Base-by-base conservation (phyloP, 2,329 filamentous ascomycete genomes). In the Dothistroma pini region DNA sequence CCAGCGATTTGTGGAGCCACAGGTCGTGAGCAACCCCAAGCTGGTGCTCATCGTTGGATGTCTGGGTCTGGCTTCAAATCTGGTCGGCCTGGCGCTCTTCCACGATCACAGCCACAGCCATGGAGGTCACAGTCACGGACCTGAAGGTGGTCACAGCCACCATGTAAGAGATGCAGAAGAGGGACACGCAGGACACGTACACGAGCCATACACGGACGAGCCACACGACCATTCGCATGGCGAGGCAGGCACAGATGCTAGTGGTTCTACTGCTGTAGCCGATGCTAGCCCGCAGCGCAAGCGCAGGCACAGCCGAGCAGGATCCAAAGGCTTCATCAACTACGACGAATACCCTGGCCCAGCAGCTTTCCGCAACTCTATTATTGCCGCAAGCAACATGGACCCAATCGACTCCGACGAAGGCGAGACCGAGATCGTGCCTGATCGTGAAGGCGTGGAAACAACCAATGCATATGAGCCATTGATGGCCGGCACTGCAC, bases 21-120 rank as follows among this genome's bases (percentile, higher is more conserved):
- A 93, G 70, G 86, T 90, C 73, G 93, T 99, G 71, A 82, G 82
- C 55, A 91, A 96, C 71, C 93, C 95, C 1, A 84, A 89, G 69
- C 83, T 99, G 41, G 92, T 99, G 67, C 86, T 96, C 61, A 88
- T 95, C 65, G 95, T 99, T 56, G 95, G 95, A 47, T 92, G 84
- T 64, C 83, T 91, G 61, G 95, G 95, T 56, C 84, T 99, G 14
- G 82, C 87, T 8, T 97, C 93, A 34, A 99, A 99, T 72, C 83
- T 97, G 21, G 79, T 93, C 54, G 95, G 95, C 1, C 88, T 99
- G 65, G 84, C 93, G 59, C 86, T 99, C 34, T 91, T 99, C 71
- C 95, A 96, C 68, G 93, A 96, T 59, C 93, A 97, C 74, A 90
- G 91, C 2, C 93, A 97, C 74, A 86, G 86, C 14, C 91, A 95